Evolutionary conservation across 192 early-diverging fungal species (phyloP), one percentile per base, ranked within the genome.

Genomic region (Geranomyces michiganensis): DNA sequence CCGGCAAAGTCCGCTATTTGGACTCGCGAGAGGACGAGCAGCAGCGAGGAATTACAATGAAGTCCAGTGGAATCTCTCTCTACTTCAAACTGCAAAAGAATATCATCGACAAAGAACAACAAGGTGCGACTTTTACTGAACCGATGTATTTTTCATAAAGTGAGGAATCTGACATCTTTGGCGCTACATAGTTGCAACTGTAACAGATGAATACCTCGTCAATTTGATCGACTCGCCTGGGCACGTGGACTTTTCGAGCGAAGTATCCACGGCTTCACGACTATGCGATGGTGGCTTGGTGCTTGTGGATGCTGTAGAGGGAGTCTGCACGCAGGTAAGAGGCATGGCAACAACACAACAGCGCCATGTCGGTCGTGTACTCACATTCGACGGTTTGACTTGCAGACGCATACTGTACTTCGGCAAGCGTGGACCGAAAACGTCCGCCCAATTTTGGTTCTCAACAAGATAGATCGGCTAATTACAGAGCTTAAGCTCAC

Each of bases 141-240:
- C 36, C 36, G 10, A 10, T 41, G 5, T 41, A 41, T 10, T 10
- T 41, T 41, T 41, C 36, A 41, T 41, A 41, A n/a, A n/a, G n/a
- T n/a, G n/a, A n/a, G n/a, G n/a, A n/a, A 41, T 41, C 36, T 41
- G 36, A 41, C 36, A 41, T 41, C 10, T 41, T 41, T 41, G n/a
- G 36, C 36, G 36, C 36, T 41, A 41, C 36, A 41, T 10, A 41
- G 51, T 53, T 53, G 51, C 51, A 53, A 53, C 51, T 32, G 58
- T 33, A 19, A 60, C 31, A 13, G 75, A 78, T 14, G 94, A 97
- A 70, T 97, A 93, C 68, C 76, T 99, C 53, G 86, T 99, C 73
- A 99, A 98, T 73, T 77, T 99, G 24, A 99, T 99, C 67, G 97
- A 99, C 76, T 94, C 94, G 7, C 97, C 97, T 0, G 97, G 97